These are phyloP conservation scores for Zea luxurians DNA, from an alignment of 176 grass and related monocot genomes.

Conservation along the genomic window DNA sequence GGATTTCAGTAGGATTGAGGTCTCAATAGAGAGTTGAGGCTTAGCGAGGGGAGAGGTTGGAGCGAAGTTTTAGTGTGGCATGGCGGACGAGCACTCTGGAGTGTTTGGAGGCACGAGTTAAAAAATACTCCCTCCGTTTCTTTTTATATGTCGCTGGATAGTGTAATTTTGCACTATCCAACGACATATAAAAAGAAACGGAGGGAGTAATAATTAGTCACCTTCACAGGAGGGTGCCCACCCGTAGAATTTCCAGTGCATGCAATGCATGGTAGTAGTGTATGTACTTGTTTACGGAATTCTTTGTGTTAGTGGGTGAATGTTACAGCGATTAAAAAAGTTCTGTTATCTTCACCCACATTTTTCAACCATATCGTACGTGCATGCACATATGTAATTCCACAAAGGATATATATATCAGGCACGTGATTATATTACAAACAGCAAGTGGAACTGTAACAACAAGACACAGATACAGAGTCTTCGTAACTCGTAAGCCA, in stretches of 20 bases:
- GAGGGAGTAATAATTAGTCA: slow-evolving; percentile 10
- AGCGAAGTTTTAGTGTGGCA: neutral
- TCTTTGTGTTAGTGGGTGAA: no score
- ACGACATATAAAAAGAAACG: no score
- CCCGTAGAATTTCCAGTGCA: neutral
- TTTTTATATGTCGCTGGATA: no score
- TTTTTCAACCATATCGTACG: slow-evolving; percentile 26
- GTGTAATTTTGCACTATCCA: no score
- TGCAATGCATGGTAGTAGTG: no score
- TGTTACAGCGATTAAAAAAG: no score
- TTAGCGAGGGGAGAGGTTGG: neutral
- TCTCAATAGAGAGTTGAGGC: no score
- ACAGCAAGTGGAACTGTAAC: slow-evolving; percentile 42
- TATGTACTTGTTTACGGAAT: neutral
- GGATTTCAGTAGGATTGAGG: no score
- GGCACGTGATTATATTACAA: slow-evolving; percentile 39
- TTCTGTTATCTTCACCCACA: slow-evolving; percentile 3
- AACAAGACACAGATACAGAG: neutral
- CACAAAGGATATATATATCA: neutral
- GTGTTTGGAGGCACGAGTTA: neutral
- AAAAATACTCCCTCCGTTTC: no score
- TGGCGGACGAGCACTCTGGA: neutral
- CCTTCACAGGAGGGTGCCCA: slow-evolving; percentile 10
- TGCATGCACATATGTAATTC: neutral
- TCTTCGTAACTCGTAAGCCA: slow-evolving; percentile 1